Evolutionary conservation across 2,329 filamentous ascomycete genomes (phyloP), one percentile per base, ranked within the genome.

Genomic region (Endocalyx cinctus): DNA sequence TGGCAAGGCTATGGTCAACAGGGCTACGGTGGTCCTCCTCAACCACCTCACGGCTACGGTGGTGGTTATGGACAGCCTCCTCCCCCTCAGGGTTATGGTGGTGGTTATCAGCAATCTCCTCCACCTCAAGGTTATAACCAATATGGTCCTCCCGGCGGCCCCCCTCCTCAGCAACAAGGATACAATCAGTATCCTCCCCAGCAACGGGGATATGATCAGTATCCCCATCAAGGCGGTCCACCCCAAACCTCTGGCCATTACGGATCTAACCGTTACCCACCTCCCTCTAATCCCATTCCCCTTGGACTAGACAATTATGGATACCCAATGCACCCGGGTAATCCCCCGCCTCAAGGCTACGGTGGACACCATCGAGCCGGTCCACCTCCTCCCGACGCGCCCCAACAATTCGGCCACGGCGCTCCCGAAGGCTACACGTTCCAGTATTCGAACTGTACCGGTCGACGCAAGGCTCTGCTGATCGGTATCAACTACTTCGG

Each of bases 401-500:
- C 66, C 6, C 77, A 82, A 54, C 55, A 69, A 43, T 83, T 83
- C 47, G 79, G 82, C 31, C 72, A 80, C 44, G 82, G 82, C 39
- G 82, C 83, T 1, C 83, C 82, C 2, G 59, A 69, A 14, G 72
- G 70, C 41, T 87, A 87, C 57, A 79, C 72, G 6, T 87, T 85
- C 64, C 79, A 86, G 60, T 87, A 86, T 66, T 84, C 79, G 36
- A 78, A 80, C 54, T 88, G 84, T 57, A 81, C 77, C 6, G 84
- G 84, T 33, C 74, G 72, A 44, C 72, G 83, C 51, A 87, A 86
- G 65, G 84, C 84, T 6, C 64, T 88, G 35, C 64, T 88, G 35
- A 85, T 88, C 42, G 84, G 84, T 33, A 86, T 88, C 69, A 88
- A 88, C 68, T 88, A 88, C 66, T 82, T 87, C 48, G 77, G 79